phyloP scores from a whole-genome alignment of 495 filamentous ascomycete species.

The Bryoglossum gracile region DNA sequence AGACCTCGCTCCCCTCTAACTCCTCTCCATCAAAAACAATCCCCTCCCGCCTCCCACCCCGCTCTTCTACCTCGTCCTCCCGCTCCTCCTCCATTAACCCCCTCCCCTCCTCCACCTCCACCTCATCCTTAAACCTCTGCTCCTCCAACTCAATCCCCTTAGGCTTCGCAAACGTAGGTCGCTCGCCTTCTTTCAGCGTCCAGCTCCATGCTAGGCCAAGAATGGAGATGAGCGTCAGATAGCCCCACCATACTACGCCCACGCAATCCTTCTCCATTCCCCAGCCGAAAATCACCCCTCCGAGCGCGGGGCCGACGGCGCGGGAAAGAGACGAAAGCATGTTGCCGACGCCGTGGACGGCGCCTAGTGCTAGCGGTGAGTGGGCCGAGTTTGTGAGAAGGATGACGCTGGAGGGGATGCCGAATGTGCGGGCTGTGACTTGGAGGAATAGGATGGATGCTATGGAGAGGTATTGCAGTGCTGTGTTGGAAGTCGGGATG shows the following conservation, averaged over 20 bases:
- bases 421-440: conserved; percentile 65
- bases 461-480: conserved; percentile 50
- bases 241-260: conserved; percentile 62
- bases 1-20: too few relatives aligned
- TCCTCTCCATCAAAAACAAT: too few relatives aligned
- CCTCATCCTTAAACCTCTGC: neutral
- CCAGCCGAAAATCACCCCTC: conserved; percentile 54
- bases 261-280: conserved; percentile 60
- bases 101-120: neutral
- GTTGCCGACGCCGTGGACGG: conserved; percentile 62
- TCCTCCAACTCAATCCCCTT: neutral
- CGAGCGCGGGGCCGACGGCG: conserved; percentile 59
- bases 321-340: conserved; percentile 52
- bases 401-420: conserved; percentile 59
- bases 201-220: conserved; percentile 43
- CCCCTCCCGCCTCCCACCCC: neutral
- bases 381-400: conserved; percentile 65
- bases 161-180: conserved; percentile 1
- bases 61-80: neutral
- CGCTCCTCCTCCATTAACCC: neutral
- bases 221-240: conserved; percentile 39
- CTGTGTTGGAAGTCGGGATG: conserved; percentile 36
- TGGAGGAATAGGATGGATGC: conserved; percentile 56
- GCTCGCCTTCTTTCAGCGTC: conserved; percentile 46
- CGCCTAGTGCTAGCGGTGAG: conserved; percentile 53